Evolutionary conservation across 2,329 filamentous ascomycete species (phyloP).

Genomic region (Phoma herbarum): DNA sequence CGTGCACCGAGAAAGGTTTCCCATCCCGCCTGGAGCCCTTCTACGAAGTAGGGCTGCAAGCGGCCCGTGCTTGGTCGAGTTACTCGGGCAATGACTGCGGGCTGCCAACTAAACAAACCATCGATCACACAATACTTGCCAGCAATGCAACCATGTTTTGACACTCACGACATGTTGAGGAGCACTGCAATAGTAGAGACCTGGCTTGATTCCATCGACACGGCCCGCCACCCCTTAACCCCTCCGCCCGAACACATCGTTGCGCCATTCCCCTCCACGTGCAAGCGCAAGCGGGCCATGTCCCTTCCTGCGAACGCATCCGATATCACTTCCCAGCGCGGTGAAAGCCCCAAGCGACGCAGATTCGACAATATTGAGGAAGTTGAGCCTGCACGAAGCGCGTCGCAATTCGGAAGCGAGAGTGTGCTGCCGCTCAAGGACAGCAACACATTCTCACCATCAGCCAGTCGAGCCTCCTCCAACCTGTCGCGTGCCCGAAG

Average conservation of each 20-base stretch:
- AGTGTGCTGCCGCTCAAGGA: slow-evolving; percentile 20
- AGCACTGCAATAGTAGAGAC: background rate
- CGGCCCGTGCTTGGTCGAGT: too few relatives aligned
- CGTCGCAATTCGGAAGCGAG: slow-evolving; percentile 26
- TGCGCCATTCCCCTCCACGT: slow-evolving; percentile 14
- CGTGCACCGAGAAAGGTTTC: too few relatives aligned
- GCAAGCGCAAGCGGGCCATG: slow-evolving; percentile 28
- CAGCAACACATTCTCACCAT: slow-evolving; percentile 24
- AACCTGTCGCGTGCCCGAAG: slow-evolving; percentile 24
- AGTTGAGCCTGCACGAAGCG: slow-evolving; percentile 25
- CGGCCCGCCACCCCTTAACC: too few relatives aligned
- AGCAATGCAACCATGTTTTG: slow-evolving; percentile 1
- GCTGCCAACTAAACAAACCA: background rate
- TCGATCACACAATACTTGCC: background rate
- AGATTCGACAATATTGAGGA: slow-evolving; percentile 24
- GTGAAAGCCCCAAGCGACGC: slow-evolving; percentile 24
- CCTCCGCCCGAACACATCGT: background rate
- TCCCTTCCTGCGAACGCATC: slow-evolving; percentile 18
- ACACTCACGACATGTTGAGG: slow-evolving; percentile 1
- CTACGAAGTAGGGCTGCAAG: too few relatives aligned
- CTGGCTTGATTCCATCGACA: background rate
- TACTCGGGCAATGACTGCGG: too few relatives aligned
- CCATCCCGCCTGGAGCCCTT: too few relatives aligned
- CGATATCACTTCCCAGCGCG: slow-evolving; percentile 20
- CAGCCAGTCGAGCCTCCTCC: slow-evolving; percentile 25